Evolutionary conservation across 2,329 filamentous ascomycete genomes (phyloP).

Genomic region (Aureobasidium sp.): DNA sequence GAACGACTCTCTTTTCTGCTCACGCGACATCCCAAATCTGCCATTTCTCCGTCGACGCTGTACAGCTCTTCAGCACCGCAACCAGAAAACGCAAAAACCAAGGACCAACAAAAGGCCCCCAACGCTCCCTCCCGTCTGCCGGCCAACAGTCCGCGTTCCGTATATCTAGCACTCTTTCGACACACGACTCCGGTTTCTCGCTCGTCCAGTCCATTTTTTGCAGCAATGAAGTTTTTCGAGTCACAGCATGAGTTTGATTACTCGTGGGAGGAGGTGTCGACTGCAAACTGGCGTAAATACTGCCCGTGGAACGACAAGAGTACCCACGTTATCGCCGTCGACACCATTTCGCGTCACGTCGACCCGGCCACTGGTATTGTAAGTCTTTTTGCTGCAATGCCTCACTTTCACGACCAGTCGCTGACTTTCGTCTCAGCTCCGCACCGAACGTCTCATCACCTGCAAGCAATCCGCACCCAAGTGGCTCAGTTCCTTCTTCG

Average conservation of each 20-base stretch:
- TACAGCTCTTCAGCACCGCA: background rate
- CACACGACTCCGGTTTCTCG: background rate
- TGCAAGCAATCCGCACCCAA: constrained; percentile 62
- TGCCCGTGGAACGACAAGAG: constrained; percentile 98
- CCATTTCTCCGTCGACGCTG: background rate
- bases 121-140: constrained; percentile 5
- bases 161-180: background rate
- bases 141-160: background rate
- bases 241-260: constrained; percentile 88
- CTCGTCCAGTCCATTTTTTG: background rate
- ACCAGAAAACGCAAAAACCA: background rate
- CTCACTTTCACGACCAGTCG: constrained; percentile 4
- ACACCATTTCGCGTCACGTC: constrained; percentile 70
- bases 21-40: background rate
- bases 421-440: constrained; percentile 40
- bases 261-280: constrained; percentile 96
- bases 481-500: constrained; percentile 74
- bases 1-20: constrained; percentile 5
- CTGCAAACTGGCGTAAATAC: constrained; percentile 98
- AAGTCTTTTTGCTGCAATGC: constrained; percentile 28
- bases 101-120: constrained; percentile 5
- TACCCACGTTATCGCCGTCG: constrained; percentile 92
- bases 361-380: constrained; percentile 60
- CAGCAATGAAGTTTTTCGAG: constrained; percentile 85
- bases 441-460: constrained; percentile 61